Evolutionary conservation across 176 grass and related monocot species (phyloP).

Genomic region (Zea luxurians): DNA sequence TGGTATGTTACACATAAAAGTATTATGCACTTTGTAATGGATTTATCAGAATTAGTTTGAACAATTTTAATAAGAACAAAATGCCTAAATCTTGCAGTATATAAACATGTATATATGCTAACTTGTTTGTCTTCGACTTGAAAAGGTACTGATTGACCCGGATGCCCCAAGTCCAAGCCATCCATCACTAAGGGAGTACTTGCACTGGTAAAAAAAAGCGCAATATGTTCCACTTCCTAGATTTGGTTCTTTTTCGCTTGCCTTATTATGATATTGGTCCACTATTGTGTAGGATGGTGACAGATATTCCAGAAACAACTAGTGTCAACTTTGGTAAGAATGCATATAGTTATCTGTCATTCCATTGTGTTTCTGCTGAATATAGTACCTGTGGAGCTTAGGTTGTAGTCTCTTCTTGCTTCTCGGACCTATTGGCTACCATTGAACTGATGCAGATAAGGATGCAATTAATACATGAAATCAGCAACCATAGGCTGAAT

Average conservation of each 20-base stretch:
- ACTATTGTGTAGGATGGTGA: constrained; percentile 64
- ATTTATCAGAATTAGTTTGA: neutral
- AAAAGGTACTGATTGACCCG: constrained; percentile 76
- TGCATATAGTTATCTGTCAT: constrained; percentile 10
- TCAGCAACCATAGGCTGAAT: neutral
- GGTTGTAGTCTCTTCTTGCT: neutral
- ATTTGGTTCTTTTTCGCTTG: constrained; percentile 21
- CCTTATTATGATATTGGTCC: constrained; percentile 30
- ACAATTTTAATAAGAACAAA: constrained; percentile 1
- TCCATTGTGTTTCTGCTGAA: constrained; percentile 23
- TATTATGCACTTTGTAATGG: neutral
- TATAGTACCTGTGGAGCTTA: neutral
- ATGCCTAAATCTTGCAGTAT: constrained; percentile 10
- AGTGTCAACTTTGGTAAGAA: constrained; percentile 60
- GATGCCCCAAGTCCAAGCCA: constrained; percentile 76
- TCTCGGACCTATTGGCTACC: neutral
- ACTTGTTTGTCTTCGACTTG: constrained; percentile 21
- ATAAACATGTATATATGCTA: neutral
- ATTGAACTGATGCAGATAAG: neutral
- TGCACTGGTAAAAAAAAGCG: constrained; percentile 70
- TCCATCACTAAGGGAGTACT: constrained; percentile 78
- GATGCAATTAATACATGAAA: constrained; percentile 7
- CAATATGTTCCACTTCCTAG: constrained; percentile 14
- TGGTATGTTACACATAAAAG: too few relatives aligned
- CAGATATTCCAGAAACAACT: constrained; percentile 77